Base-by-base conservation (phyloP, 1,284 basidiomycete genomes). In the Cutaneotrichosporon mucoides region DNA sequence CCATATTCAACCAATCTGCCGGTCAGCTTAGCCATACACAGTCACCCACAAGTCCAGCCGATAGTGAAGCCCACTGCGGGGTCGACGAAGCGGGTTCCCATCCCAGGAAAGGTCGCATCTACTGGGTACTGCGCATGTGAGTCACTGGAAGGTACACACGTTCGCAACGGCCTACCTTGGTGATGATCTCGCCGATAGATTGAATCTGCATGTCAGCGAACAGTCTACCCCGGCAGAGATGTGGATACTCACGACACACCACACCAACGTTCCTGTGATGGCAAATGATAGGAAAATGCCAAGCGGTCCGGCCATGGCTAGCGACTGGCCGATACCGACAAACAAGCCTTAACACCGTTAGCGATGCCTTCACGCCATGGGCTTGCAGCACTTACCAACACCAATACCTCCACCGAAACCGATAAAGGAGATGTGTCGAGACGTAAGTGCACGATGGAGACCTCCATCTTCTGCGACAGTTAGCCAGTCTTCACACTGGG, bases 71-170 rank as follows among this genome's bases (percentile, higher is more conserved):
- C 57, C 33, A 53, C 50, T 13, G 61, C 42, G 2, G 56, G 53
- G 36, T 62, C 62, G 38, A 66, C 59, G 47, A 60, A 66, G 9
- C 53, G 53, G 12, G 44, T 40, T 2, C 59, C 64, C 46, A 61
- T 7, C 6, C 59, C 59, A 1, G 59, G 59, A 49, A 61, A 61
- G 41, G 35, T 57, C 15, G 59, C 59, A 34, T 61, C 59, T n/a
- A 61, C 59, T 10, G 59, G 59, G 13, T 61, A 61, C 59, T 61
- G 36, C 8, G 35, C 13, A 12, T 3, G 42, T 53, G 13, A 53
- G 52, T 7, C 37, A 13, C 4, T 15, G 16, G 2, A 41, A 11
- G 24, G 24, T 24, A 46, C 12, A 15, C 24, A 16, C 6, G 9
- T 44, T 13, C 44, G n/a, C 12, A 4, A 13, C 5, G 33, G 12